Conservation (phyloP, 192 early-diverging fungal genomes). For the Coemansia sp. region DNA sequence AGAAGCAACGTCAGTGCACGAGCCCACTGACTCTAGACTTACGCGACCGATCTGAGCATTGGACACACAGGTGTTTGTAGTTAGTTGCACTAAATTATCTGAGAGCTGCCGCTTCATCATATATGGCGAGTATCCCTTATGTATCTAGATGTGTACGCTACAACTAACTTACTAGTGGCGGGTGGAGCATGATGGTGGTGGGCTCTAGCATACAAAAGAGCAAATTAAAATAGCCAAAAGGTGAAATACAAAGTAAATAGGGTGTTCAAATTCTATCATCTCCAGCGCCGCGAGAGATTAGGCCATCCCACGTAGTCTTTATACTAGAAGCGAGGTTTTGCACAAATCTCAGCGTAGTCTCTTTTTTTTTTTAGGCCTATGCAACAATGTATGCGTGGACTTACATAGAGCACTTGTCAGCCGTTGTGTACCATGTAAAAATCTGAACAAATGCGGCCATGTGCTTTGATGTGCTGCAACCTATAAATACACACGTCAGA, state of each 20-base stretch:
- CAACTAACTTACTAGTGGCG: background rate
- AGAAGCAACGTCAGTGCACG: background rate
- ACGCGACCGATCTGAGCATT: background rate
- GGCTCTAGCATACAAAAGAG: background rate
- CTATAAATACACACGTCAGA: slow-evolving; percentile 2
- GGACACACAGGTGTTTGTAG: background rate
- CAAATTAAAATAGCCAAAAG: background rate
- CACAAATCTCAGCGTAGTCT: background rate
- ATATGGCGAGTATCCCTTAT: background rate
- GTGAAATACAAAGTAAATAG: background rate
- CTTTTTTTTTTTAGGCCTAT: background rate
- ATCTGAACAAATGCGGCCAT: background rate
- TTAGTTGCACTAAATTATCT: background rate
- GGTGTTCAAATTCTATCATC: background rate
- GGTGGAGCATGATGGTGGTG: background rate
- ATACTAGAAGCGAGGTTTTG: background rate
- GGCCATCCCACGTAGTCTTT: background rate
- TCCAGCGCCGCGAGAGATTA: background rate
- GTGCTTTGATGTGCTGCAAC: slow-evolving; percentile 7
- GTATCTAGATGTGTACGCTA: background rate
- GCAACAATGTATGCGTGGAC: slow-evolving; percentile 9
- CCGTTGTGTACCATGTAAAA: background rate
- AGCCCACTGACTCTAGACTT: slow-evolving; percentile 11
- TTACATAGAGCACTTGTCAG: slow-evolving; percentile 10
- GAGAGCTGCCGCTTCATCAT: background rate